A percentile compares a stretch with the other conserved stretches of the same genome.
Conservation (phyloP, 1,284 basidiomycete genomes). For the Ustilago lituana region DNA sequence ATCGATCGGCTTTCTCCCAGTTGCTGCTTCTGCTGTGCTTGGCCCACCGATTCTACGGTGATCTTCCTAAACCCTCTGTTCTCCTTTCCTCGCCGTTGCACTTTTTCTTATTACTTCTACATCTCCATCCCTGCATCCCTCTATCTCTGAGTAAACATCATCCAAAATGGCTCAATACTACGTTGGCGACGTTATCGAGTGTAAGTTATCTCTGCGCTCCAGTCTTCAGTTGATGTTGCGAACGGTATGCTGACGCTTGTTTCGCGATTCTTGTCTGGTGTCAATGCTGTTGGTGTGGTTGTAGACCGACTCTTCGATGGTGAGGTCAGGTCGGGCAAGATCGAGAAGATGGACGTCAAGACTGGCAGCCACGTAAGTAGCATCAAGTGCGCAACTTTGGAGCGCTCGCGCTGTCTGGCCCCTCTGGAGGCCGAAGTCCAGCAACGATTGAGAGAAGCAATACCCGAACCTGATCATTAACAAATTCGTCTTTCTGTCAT, state of each 20-base stretch:
- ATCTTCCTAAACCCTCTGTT: conserved; percentile 12
- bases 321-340: conserved; percentile 60
- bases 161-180: conserved; percentile 54
- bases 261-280: not conserved
- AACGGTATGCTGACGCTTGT: conserved; percentile 3
- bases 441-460: no score
- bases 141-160: not conserved
- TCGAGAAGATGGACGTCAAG: conserved; percentile 62
- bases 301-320: conserved; percentile 61
- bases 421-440: no score
- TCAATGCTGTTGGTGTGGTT: not conserved
- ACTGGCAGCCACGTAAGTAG: conserved; percentile 60
- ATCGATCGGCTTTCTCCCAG: conserved; percentile 29
- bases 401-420: no score
- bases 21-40: not conserved
- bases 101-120: not conserved
- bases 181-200: conserved; percentile 58
- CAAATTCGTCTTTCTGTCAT: no score
- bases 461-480: conserved; percentile 5
- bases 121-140: not conserved
- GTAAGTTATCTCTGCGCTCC: no score
- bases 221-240: no score
- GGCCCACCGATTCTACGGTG: conserved; percentile 2
- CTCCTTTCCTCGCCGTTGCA: not conserved
- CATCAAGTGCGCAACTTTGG: no score